These are phyloP conservation scores for Akanthomyces lecanii DNA, from an alignment of 2,329 filamentous ascomycete species.

Conservation along the genomic window DNA sequence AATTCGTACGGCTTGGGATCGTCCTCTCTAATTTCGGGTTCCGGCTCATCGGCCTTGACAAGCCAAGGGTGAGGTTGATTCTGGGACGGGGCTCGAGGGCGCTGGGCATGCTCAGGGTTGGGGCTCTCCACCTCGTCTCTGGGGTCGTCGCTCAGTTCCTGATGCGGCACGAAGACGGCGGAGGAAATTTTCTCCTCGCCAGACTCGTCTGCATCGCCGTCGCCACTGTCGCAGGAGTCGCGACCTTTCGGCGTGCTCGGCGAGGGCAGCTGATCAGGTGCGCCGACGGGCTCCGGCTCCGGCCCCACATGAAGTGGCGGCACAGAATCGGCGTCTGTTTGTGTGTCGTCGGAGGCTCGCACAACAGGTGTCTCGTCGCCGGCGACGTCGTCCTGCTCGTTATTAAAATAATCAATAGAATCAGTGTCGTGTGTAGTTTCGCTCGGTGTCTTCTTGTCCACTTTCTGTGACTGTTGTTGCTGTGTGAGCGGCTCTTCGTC, in stretches of 20 bases:
- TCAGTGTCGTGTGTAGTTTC: constrained; percentile 21
- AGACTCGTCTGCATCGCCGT: constrained; percentile 53
- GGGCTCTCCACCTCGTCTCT: constrained; percentile 28
- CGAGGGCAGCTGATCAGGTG: constrained; percentile 25
- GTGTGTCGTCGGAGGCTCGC: constrained; percentile 18
- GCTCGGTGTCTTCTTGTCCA: neutral
- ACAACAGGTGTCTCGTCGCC: constrained; percentile 15
- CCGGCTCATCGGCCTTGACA: constrained; percentile 52
- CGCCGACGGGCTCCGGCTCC: neutral
- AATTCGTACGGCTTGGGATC: constrained; percentile 21
- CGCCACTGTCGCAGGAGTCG: constrained; percentile 35
- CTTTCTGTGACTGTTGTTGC: neutral
- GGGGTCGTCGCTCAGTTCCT: constrained; percentile 44
- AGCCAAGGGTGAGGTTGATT: constrained; percentile 48
- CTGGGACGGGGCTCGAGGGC: constrained; percentile 39
- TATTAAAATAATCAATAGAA: constrained; percentile 1
- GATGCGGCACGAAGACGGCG: constrained; percentile 76
- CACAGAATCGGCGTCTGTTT: neutral
- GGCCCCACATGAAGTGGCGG: constrained; percentile 16
- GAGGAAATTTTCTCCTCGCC: constrained; percentile 85
- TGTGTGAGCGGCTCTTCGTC: neutral
- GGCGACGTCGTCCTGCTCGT: neutral
- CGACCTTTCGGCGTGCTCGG: constrained; percentile 36
- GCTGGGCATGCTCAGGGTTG: constrained; percentile 43
- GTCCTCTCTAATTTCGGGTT: constrained; percentile 30